Base-by-base conservation (phyloP, 306 rosid genomes). In the Alnus rubra region DNA sequence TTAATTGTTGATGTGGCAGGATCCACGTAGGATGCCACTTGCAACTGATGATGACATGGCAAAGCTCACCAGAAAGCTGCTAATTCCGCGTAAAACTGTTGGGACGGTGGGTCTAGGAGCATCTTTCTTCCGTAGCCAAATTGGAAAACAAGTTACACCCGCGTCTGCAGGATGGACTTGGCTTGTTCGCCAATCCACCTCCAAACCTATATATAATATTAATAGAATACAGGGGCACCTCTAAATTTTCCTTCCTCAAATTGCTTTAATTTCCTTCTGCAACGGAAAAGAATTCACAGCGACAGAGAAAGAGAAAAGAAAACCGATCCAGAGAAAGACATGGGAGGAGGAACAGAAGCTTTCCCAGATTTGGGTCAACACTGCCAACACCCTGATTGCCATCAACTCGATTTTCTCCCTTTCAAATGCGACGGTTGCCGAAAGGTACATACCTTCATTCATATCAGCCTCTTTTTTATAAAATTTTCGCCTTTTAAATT, bases 271-370 rank as follows among this genome's bases (percentile, higher is more conserved):
- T 23, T 44, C n/a, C 16, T 44, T 42, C 49, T 16, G 12, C 30
- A 4, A 68, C n/a, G 49, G 19, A 9, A 19, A 28, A 45, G 33
- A 45, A n/a, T 44, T 18, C 35, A 19, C 54, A 4, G 33, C 33
- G 53, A 12, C 35, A 45, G 5, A 12, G 30, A n/a, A 68, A 45
- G 45, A 63, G 35, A 31, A 30, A 6, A 63, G 10, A 28, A 23
- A 10, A 59, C 52, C 2, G 12, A 23, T 59, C 62, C 78, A 4
- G 23, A 51, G 62, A 37, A 63, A 67, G 30, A 67, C n/a, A 94
- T 92, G 94, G 89, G 79, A 23, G 97, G 97, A 52, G 98, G 98
- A 82, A 91, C 98, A 6, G 93, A 90, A 87, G 98, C 98, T 82
- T 95, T 95, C 10, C 98, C 96, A 8, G 96, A 95, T 83, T 88